Conservation (phyloP, 2,329 filamentous ascomycete genomes). For the Apiospora malaysiana region DNA sequence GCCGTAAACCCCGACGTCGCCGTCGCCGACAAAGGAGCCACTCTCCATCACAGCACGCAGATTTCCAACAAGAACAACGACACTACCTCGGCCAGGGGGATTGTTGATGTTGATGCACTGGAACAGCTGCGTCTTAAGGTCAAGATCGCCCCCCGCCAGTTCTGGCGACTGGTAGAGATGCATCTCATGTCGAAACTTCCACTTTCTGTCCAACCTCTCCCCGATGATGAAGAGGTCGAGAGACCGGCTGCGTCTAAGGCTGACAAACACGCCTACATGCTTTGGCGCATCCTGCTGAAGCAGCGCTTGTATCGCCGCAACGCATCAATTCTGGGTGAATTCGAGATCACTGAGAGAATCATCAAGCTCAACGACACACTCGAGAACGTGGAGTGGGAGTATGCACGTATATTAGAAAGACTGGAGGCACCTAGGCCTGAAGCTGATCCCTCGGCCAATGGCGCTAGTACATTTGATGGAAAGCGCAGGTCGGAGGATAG, state of each 20-base stretch:
- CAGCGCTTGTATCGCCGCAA: constrained; percentile 79
- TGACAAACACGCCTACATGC: constrained; percentile 67
- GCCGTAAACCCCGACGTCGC: constrained; percentile 57
- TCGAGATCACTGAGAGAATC: constrained; percentile 71
- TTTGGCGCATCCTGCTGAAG: constrained; percentile 80
- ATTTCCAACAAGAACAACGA: constrained; percentile 32
- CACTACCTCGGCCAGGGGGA: constrained; percentile 43
- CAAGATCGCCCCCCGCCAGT: constrained; percentile 81
- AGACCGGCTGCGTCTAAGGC: constrained; percentile 50
- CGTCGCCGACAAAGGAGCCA: constrained; percentile 53
- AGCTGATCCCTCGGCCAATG: constrained; percentile 20
- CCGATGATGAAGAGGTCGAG: constrained; percentile 37
- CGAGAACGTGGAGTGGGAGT: constrained; percentile 72
- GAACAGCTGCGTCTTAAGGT: constrained; percentile 62
- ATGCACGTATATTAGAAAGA: constrained; percentile 64
- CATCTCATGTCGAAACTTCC: constrained; percentile 69
- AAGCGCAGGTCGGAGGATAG: constrained; percentile 55
- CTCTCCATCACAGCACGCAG: constrained; percentile 36
- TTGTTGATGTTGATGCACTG: constrained; percentile 63
- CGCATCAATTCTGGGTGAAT: constrained; percentile 70
- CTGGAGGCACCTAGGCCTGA: constrained; percentile 31
- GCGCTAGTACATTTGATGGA: constrained; percentile 36
- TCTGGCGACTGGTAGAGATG: constrained; percentile 77
- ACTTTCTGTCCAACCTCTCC: constrained; percentile 57
- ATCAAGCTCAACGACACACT: constrained; percentile 76